Conservation (phyloP, 257 asterid species). For the Solanum bulbocastanum region DNA sequence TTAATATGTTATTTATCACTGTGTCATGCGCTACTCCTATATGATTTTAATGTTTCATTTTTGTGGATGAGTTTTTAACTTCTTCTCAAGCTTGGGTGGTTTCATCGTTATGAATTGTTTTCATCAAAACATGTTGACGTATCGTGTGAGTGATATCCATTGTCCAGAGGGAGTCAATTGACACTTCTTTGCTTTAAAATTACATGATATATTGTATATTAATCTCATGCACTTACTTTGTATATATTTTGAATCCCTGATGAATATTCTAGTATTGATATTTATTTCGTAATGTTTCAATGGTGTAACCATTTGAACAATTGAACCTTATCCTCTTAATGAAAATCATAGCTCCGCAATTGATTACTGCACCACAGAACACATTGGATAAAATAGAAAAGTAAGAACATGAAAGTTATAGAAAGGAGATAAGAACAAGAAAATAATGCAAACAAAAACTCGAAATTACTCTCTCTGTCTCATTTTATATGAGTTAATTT, state of each 20-base stretch:
- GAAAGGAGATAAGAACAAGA: too few species aligned
- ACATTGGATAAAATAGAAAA: background rate
- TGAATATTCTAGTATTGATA: too few species aligned
- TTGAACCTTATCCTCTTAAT: too few species aligned
- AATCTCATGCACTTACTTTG: too few species aligned
- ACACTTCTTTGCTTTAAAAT: background rate
- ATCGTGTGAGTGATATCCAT: too few species aligned
- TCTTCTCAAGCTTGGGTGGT: background rate
- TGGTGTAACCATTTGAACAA: too few species aligned
- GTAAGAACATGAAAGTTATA: background rate
- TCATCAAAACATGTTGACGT: background rate
- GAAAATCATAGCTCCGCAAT: too few species aligned
- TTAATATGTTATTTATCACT: background rate
- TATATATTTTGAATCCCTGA: too few species aligned
- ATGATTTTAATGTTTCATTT: background rate
- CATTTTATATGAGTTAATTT: too few species aligned
- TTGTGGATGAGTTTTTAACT: background rate
- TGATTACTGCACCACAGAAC: background rate
- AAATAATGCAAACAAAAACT: too few species aligned
- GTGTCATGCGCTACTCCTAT: background rate
- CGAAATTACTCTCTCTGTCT: too few species aligned
- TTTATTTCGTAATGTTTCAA: too few species aligned
- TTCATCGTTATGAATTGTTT: background rate
- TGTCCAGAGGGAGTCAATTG: background rate
- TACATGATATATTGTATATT: background rate